phyloP scores from a whole-genome alignment of 139 green algal genomes.

The Chlorella ohadii region DNA sequence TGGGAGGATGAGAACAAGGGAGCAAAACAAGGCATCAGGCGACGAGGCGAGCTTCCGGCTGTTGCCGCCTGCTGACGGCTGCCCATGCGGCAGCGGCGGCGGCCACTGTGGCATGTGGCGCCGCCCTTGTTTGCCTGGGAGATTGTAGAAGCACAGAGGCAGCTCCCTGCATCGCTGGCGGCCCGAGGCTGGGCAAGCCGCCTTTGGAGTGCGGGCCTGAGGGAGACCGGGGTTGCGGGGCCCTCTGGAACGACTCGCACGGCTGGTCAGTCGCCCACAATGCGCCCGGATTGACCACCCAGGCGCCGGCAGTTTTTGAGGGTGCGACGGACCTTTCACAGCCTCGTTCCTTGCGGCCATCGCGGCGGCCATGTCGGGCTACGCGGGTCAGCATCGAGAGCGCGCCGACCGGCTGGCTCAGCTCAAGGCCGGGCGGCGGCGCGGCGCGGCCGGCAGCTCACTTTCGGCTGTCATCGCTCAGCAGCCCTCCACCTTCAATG shows the following conservation, averaged over 20 bases:
- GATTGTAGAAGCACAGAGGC: too few species aligned
- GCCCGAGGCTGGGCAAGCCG: too few species aligned
- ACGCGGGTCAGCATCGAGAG: background rate
- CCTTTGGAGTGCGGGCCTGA: too few species aligned
- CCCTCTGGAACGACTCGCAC: too few species aligned
- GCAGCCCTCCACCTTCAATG: constrained; percentile 6
- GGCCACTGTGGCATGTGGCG: too few species aligned
- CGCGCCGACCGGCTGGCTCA: background rate
- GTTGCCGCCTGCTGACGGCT: background rate
- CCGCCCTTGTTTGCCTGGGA: too few species aligned
- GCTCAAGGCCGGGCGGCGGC: background rate
- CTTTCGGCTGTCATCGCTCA: background rate
- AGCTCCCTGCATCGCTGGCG: too few species aligned
- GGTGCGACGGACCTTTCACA: background rate
- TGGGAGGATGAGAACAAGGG: background rate
- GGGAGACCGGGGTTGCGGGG: background rate
- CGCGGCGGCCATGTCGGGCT: background rate
- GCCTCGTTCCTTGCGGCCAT: background rate
- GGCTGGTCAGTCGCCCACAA: too few species aligned
- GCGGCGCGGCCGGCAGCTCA: background rate
- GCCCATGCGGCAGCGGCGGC: background rate
- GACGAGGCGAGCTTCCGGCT: background rate
- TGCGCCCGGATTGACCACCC: background rate
- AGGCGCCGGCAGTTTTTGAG: background rate
- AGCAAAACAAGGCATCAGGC: background rate